Evolutionary conservation across 305 asterid species (phyloP).

Genomic region (Fraxinus platypoda): DNA sequence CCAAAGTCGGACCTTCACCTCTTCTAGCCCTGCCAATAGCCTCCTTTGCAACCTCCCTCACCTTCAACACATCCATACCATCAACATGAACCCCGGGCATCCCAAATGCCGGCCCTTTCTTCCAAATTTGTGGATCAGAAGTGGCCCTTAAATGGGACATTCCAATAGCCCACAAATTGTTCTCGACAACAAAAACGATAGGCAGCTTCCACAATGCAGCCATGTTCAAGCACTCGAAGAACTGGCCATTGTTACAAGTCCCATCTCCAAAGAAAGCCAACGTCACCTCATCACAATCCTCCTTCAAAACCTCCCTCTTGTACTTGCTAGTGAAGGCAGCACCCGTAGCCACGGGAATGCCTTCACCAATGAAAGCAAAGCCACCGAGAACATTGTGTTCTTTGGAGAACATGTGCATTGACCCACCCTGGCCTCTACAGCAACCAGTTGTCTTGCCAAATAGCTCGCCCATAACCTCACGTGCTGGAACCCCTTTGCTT

Average conservation of each 20-base stretch:
- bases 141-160: constrained; percentile 97
- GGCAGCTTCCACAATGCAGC: constrained; percentile 97
- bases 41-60: constrained; percentile 94
- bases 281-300: constrained; percentile 88
- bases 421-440: constrained; percentile 99
- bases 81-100: constrained; percentile 98
- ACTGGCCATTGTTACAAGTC: constrained; percentile 95
- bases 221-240: constrained; percentile 98
- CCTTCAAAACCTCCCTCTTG: constrained; percentile 80
- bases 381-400: constrained; percentile 95
- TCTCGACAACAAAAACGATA: constrained; percentile 89
- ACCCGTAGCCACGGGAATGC: constrained; percentile 97
- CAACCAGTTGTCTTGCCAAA: constrained; percentile 97
- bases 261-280: constrained; percentile 96
- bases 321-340: constrained; percentile 92
- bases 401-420: constrained; percentile 96
- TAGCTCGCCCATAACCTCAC: constrained; percentile 95
- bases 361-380: constrained; percentile 96
- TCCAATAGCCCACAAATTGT: constrained; percentile 98
- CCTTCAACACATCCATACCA: constrained; percentile 98
- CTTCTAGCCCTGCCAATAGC: constrained; percentile 88
- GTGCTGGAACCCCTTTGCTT: constrained; percentile 97
- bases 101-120: constrained; percentile 95
- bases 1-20: constrained; percentile 96
- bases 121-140: constrained; percentile 93